phyloP scores from a whole-genome alignment of 1,284 basidiomycete species.

The Fomitopsis betulina region DNA sequence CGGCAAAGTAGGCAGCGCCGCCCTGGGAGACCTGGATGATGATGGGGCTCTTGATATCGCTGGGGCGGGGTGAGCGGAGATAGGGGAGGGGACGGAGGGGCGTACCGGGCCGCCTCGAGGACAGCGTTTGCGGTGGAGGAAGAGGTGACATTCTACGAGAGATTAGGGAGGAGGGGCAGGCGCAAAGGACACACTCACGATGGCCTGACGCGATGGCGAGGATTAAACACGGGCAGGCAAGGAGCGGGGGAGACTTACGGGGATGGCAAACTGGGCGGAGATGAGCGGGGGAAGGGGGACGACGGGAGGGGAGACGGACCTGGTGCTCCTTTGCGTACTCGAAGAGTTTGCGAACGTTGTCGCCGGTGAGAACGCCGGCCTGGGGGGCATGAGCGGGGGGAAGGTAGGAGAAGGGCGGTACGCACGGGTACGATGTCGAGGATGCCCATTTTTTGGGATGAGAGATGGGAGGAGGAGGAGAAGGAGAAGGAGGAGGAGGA shows the following conservation, averaged over 20 bases:
- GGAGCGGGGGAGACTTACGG: slow-evolving; percentile 47
- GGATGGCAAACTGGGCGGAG: slow-evolving; percentile 69
- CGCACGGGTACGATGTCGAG: slow-evolving; percentile 69
- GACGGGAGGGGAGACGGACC: slow-evolving; percentile 39
- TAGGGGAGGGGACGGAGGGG: not conserved
- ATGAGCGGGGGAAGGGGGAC: not conserved
- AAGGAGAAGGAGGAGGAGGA: slow-evolving; percentile 9
- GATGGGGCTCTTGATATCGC: slow-evolving; percentile 93
- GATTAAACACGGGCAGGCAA: slow-evolving; percentile 2
- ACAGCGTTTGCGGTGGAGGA: slow-evolving; percentile 85
- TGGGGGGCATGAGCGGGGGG: slow-evolving; percentile 24
- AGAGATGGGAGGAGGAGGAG: slow-evolving; percentile 12
- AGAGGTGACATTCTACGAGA: slow-evolving; percentile 74
- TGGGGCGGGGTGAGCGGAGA: slow-evolving; percentile 18
- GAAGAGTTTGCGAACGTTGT: slow-evolving; percentile 85
- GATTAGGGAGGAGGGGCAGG: slow-evolving; percentile 11
- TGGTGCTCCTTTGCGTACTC: slow-evolving; percentile 83
- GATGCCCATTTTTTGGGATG: slow-evolving; percentile 48
- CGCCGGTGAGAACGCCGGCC: slow-evolving; percentile 87
- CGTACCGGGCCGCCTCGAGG: slow-evolving; percentile 83
- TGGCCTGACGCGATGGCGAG: slow-evolving; percentile 44
- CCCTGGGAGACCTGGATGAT: slow-evolving; percentile 98
- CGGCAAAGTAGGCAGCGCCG: slow-evolving; percentile 94
- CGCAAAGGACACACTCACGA: slow-evolving; percentile 47
- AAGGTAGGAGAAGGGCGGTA: slow-evolving; percentile 12